These are phyloP conservation scores for Quaeritorhiza haematococci DNA, from an alignment of 371 early-diverging fungal species.

Conservation along the genomic window DNA sequence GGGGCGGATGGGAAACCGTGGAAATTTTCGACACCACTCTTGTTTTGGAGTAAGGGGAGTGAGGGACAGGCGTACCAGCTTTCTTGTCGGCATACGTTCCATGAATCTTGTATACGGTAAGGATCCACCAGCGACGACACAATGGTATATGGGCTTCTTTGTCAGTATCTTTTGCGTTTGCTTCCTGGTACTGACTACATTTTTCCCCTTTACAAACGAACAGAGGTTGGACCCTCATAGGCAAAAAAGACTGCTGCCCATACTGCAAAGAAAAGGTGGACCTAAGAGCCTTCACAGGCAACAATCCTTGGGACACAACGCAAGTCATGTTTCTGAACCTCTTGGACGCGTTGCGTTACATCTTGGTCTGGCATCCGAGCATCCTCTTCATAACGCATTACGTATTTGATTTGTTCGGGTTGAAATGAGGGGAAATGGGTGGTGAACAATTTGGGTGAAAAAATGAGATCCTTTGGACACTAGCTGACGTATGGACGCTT, in stretches of 20 bases:
- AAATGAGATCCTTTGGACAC: too few relatives aligned
- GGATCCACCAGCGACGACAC: neutral
- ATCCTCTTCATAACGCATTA: slow-evolving; percentile 22
- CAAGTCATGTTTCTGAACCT: slow-evolving; percentile 40
- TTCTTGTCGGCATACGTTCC: slow-evolving; percentile 77
- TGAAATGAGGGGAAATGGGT: too few relatives aligned
- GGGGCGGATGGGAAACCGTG: slow-evolving; percentile 17
- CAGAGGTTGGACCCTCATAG: slow-evolving; percentile 88
- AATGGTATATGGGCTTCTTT: neutral
- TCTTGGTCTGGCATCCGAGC: slow-evolving; percentile 75
- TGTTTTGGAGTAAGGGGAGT: too few relatives aligned
- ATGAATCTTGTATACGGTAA: slow-evolving; percentile 78
- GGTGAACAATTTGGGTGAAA: too few relatives aligned
- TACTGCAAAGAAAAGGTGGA: slow-evolving; percentile 90
- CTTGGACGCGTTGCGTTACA: slow-evolving; percentile 73
- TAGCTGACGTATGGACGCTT: too few relatives aligned
- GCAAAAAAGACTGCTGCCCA: slow-evolving; percentile 93
- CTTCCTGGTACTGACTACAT: neutral
- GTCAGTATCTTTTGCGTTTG: neutral
- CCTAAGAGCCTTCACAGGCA: slow-evolving; percentile 65
- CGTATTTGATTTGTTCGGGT: slow-evolving; percentile 14
- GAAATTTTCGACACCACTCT: slow-evolving; percentile 8
- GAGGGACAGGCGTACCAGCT: slow-evolving; percentile 51
- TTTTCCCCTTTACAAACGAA: neutral
- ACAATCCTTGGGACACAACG: slow-evolving; percentile 64